Evolutionary conservation across 2,329 filamentous ascomycete genomes (phyloP).

Genomic region (Trichoderma aggressivum): DNA sequence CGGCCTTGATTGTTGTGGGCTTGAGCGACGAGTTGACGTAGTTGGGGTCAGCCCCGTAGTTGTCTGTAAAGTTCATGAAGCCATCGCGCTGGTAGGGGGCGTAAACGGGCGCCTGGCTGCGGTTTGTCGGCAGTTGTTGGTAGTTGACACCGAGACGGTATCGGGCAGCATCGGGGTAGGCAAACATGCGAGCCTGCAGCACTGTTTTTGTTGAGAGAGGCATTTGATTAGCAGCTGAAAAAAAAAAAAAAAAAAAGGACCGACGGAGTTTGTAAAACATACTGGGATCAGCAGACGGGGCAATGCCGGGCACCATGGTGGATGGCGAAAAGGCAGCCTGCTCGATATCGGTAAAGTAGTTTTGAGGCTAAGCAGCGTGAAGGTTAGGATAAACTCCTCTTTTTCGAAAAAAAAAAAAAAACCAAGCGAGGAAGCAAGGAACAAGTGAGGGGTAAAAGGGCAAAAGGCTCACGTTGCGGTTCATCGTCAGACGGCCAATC

Average conservation of each 20-base stretch:
- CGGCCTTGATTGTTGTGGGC: slow-evolving; percentile 26
- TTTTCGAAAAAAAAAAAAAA: neutral
- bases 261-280: neutral
- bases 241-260: neutral
- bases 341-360: slow-evolving; percentile 50
- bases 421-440: neutral
- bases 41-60: slow-evolving; percentile 29
- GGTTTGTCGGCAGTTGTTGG: slow-evolving; percentile 43
- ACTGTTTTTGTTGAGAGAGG: slow-evolving; percentile 22
- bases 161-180: slow-evolving; percentile 48
- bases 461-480: slow-evolving; percentile 66
- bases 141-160: slow-evolving; percentile 53
- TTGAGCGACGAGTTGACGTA: slow-evolving; percentile 22
- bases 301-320: slow-evolving; percentile 49
- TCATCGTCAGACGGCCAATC: slow-evolving; percentile 64
- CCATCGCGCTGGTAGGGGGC: slow-evolving; percentile 26
- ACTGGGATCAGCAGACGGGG: slow-evolving; percentile 44
- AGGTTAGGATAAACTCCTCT: neutral
- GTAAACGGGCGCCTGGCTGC: slow-evolving; percentile 20
- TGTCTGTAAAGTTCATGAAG: slow-evolving; percentile 24
- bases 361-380: slow-evolving; percentile 40
- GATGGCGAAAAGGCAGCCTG: slow-evolving; percentile 51
- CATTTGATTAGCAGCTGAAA: neutral
- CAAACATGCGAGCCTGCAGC: slow-evolving; percentile 48
- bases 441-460: neutral